Base-by-base conservation (phyloP, 225 moss, liverwort and hornwort genomes). In the Sphagnum contortum region DNA sequence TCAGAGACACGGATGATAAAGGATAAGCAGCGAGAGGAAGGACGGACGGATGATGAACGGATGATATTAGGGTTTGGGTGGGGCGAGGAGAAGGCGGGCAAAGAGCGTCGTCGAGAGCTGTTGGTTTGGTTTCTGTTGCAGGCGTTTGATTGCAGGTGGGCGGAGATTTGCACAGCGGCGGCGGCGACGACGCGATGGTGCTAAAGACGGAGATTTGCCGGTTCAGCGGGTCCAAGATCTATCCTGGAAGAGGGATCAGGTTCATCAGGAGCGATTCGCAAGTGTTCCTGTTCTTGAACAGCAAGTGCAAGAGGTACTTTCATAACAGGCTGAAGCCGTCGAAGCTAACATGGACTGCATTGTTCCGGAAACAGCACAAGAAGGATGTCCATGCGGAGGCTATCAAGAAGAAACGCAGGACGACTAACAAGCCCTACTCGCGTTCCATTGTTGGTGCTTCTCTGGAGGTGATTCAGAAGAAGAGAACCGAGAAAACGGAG, bases 201-300 rank as follows among this genome's bases (percentile, higher is more conserved):
- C 60, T 49, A 59, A 69, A 60, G 61, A 61, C 69, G 9, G 69
- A 69, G 61, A 49, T 69, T 4, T 69, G 69, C 59, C 48, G 69
- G 10, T 69, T 69, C 10, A 69, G 69, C 60, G 69, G 69, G 59
- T 59, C 69, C 8, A 61, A 69, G 69, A 69, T 69, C 11, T 69
- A 69, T 44, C 69, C 69, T 3, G 69, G 59, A 14, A 29, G 60
- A 29, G 69, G 61, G 29, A 69, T 69, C 50, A 69, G 69, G 13
- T 69, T 69, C 12, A 51, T 69, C 5, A 58, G 69, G 48, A 60
- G 60, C 45, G 69, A 61, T 13, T 69, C 61, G 11, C 61, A 69
- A 49, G 69, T 69, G 44, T 61, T 69, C 12, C 69, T 69, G 60
- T 69, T 69, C 13, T 48, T 69, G 60, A 69, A 69, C 60, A 59